Percentiles rank a stretch among this genome's conserved stretches.
Evolutionary conservation across 2,329 filamentous ascomycete species (phyloP).

Genomic region (Acrocalymma vagum): DNA sequence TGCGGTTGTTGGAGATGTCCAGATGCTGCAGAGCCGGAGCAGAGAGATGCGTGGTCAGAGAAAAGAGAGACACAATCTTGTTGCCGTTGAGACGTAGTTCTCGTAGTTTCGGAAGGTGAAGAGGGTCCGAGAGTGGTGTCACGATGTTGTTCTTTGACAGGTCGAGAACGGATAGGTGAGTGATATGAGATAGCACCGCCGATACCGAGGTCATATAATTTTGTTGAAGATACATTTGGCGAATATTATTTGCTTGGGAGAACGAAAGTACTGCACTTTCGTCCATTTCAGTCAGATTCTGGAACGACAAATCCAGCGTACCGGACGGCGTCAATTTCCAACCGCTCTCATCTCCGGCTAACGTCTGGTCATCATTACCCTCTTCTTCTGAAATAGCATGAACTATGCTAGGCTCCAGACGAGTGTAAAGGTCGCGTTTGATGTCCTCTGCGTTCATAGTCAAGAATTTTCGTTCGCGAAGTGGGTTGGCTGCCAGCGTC

Average conservation of each 20-base stretch:
- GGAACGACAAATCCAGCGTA: constrained; percentile 53
- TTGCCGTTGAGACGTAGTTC: constrained; percentile 81
- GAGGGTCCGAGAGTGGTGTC: constrained; percentile 46
- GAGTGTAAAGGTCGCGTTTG: constrained; percentile 74
- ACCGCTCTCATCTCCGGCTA: constrained; percentile 11
- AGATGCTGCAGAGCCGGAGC: constrained; percentile 79
- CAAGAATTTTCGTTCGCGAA: constrained; percentile 86
- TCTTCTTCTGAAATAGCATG: constrained; percentile 12
- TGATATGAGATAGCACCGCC: constrained; percentile 71
- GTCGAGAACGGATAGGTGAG: constrained; percentile 75
- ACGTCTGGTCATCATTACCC: constrained; percentile 11
- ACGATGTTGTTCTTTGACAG: constrained; percentile 79
- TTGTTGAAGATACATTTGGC: constrained; percentile 74
- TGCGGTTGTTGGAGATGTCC: constrained; percentile 83
- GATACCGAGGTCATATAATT: constrained; percentile 80
- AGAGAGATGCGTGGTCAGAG: constrained; percentile 71
- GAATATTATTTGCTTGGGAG: constrained; percentile 57
- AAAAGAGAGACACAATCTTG: constrained; percentile 71
- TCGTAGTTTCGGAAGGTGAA: constrained; percentile 77
- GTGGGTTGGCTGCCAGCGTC: constrained; percentile 85
- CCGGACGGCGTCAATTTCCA: constrained; percentile 47
- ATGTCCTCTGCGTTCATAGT: constrained; percentile 82
- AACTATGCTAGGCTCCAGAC: constrained; percentile 64
- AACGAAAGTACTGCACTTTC: constrained; percentile 51
- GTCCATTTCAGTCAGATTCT: constrained; percentile 49